Evolutionary conservation across 163 green algal species (phyloP), one percentile per base, ranked within the genome.

Genomic region (Scenedesmus sp.): DNA sequence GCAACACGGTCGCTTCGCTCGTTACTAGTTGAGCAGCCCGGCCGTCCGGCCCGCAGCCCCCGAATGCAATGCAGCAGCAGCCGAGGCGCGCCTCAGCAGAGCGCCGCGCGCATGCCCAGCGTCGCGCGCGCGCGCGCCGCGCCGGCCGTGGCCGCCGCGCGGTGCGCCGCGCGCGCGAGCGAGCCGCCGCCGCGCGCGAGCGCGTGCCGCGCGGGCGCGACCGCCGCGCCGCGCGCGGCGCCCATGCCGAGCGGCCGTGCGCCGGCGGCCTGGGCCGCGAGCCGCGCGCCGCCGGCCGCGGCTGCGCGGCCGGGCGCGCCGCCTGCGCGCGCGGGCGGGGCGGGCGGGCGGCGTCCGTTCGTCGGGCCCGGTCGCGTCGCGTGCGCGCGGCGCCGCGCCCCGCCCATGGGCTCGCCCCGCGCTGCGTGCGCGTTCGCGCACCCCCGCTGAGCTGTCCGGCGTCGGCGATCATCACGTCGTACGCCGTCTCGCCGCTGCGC

Each of bases 381-480:
- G 14, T 63, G 20, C 14, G 17, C 10, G 53, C 17, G 53, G 20
- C 20, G 53, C 20, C 53, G 53, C 17, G 24, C 57, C 7, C 26
- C 57, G 15, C n/a, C 24, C 13, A 28, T 15, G 4, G 9, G 28
- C 57, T 44, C 4, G n/a, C 13, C 20, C 2, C 3, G 14, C 24
- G 28, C 15, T 4, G 20, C 5, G 31, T 50, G 31, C 36, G 34
- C 7, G 20, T 20, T 11, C 22, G 0, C 57, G 36, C 71, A 79
- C 71, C 71, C 44, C 70, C 70, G 29, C 34, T n/a, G 67, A 78
- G 77, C 53, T 75, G 28, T 10, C 88, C 88, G 65, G 83, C 88
- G 69, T 91, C 81, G 0, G 77, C 78, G 31, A 93, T 80, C 70
- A 91, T 86, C 1, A 93, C 85, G 20, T 89, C 83, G 44, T 85